Evolutionary conservation across 345 rosid genomes (phyloP), one percentile per base, ranked within the genome.

Genomic region (Abelmoschus esculentus): DNA sequence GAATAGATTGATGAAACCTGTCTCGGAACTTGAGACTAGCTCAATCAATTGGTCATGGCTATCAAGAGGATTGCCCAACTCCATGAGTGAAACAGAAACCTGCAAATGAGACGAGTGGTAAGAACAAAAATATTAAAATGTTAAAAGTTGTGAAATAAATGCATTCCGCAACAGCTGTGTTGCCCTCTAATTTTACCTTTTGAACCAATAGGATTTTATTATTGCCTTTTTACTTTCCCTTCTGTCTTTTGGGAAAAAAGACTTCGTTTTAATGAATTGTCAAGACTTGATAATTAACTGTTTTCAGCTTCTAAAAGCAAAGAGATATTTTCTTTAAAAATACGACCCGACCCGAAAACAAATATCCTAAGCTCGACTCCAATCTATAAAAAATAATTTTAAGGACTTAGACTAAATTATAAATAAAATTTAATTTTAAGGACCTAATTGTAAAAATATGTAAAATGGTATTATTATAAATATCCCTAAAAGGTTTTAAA

Each of bases 21-120:
- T 76, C 69, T 95, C 91, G 19, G 79, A 69, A 78, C 87, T 79
- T 14, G 96, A 83, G 42, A 90, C 91, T 17, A 95, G 86, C 77
- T 91, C 99, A 54, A 90, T 85, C 71, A 91, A 79, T 65, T 86
- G 91, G 61, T 95, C 90, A 61, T 88, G 96, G 75, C 73, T 81
- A 79, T 91, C 90, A 18, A 86, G 81, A 73, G 86, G 90, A 75
- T 79, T 75, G 62, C 89, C 96, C 13, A 82, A 83, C 83, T 84
- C 89, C 87, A 81, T 75, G 1, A 88, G 83, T 7, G 87, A 87
- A 83, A 87, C 86, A 77, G 87, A 90, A 70, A 95, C 99, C 99
- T 95, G 80, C 58, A 67, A 71, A 44, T 10, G 7, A 58, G 32
- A 14, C 36, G 0, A 55, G 44, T n/a, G 44, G 46, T 70, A 44